Percentiles rank a stretch among this genome's conserved stretches.
Evolutionary conservation across 164 flowering plant genomes (phyloP).

Genomic region (Nelumbo lutea): DNA sequence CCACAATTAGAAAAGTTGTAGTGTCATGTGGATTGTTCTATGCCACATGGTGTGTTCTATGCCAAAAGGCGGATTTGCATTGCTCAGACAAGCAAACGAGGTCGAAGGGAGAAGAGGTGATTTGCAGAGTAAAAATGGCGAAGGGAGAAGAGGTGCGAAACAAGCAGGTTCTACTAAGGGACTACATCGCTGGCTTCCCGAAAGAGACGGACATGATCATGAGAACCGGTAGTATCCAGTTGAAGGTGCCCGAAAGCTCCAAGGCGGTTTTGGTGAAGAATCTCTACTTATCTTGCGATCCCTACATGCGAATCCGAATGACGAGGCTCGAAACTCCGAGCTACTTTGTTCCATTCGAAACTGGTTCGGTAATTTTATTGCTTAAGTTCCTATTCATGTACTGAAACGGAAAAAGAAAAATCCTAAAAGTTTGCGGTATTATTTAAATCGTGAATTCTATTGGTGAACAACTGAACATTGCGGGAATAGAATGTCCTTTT

Average conservation of each 20-base stretch:
- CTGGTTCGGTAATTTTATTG: too few species aligned
- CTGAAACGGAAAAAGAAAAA: not conserved
- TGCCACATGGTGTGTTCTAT: too few species aligned
- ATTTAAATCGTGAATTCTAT: constrained; percentile 6
- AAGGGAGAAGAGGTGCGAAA: constrained; percentile 20
- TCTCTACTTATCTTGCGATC: constrained; percentile 28
- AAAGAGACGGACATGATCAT: constrained; percentile 30
- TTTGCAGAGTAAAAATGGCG: constrained; percentile 2
- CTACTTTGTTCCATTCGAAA: too few species aligned
- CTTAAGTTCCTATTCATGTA: not conserved
- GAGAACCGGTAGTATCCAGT: not conserved
- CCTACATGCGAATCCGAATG: constrained; percentile 23
- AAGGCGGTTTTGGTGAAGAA: constrained; percentile 22
- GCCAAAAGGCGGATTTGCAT: too few species aligned
- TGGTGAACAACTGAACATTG: too few species aligned
- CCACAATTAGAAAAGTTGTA: too few species aligned
- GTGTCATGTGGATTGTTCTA: too few species aligned
- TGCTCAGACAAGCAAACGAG: too few species aligned
- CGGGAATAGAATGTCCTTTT: too few species aligned
- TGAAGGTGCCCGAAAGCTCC: constrained; percentile 20
- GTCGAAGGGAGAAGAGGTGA: too few species aligned
- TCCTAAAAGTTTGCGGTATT: too few species aligned
- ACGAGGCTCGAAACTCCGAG: not conserved
- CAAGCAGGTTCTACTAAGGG: constrained; percentile 26
- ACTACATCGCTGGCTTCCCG: constrained; percentile 22